Evolutionary conservation across 176 grass and related monocot genomes (phyloP).

Genomic region (Aegilops bicornis): DNA sequence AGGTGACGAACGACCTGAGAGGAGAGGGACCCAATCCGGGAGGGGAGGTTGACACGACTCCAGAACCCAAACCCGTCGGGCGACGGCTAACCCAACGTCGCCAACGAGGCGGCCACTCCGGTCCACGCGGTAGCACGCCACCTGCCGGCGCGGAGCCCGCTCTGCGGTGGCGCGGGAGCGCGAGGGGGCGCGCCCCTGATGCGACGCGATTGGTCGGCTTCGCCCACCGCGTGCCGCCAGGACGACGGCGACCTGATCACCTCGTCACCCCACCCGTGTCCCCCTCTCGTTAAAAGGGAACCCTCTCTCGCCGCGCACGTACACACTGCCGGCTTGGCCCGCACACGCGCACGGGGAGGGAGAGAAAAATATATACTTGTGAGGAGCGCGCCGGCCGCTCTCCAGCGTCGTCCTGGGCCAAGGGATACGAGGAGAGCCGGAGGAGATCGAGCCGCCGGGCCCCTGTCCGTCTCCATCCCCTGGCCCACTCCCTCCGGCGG

Average conservation of each 20-base stretch:
- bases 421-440: constrained; percentile 7
- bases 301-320: background rate
- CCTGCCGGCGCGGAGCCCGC: too few species aligned
- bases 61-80: background rate
- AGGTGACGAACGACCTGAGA: too few species aligned
- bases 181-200: background rate
- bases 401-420: constrained; percentile 19
- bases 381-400: background rate
- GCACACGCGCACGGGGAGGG: background rate
- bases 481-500: background rate
- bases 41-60: background rate
- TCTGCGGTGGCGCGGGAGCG: too few species aligned
- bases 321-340: background rate
- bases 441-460: background rate
- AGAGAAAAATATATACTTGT: background rate
- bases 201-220: constrained; percentile 7
- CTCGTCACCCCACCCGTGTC: background rate
- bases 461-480: background rate
- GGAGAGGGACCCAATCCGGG: too few species aligned
- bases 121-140: background rate
- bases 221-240: background rate
- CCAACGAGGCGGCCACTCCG: background rate
- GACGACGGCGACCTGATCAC: constrained; percentile 32
- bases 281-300: constrained; percentile 11
- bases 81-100: constrained; percentile 4